Conservation (phyloP, 2,329 filamentous ascomycete species). For the Fonsecaea pedrosoi region DNA sequence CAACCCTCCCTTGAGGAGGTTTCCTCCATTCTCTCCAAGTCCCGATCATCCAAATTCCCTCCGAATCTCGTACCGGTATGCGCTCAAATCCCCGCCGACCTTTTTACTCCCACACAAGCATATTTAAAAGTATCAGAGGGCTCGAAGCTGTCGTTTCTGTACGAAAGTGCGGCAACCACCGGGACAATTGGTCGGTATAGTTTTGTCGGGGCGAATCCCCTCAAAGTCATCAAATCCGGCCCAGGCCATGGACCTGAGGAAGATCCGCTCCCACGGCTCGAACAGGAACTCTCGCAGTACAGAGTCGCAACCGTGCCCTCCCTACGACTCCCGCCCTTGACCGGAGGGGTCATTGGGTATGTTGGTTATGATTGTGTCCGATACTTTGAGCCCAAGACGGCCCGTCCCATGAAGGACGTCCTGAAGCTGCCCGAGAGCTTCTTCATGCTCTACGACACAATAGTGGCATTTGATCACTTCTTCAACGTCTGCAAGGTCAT, state of each 20-base stretch:
- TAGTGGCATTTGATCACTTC: constrained; percentile 94
- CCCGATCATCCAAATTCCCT: constrained; percentile 60
- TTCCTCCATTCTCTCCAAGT: constrained; percentile 61
- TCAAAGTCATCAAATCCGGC: constrained; percentile 84
- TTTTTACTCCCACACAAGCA: constrained; percentile 91
- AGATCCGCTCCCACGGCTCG: constrained; percentile 83
- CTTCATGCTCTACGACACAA: constrained; percentile 96
- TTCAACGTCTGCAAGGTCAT: constrained; percentile 92
- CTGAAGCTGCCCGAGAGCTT: constrained; percentile 89
- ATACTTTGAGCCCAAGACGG: constrained; percentile 98
- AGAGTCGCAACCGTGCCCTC: constrained; percentile 84
- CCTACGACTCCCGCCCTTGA: constrained; percentile 81
- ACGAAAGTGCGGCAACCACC: constrained; percentile 89
- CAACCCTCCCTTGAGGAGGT: constrained; percentile 69
- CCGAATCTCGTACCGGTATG: constrained; percentile 84
- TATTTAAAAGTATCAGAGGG: constrained; percentile 72
- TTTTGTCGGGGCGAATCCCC: constrained; percentile 83
- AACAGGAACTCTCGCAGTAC: constrained; percentile 78
- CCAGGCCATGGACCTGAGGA: constrained; percentile 81
- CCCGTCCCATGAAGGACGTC: constrained; percentile 83
- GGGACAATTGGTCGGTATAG: constrained; percentile 94
- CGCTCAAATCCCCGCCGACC: constrained; percentile 85
- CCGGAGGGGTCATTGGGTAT: constrained; percentile 92
- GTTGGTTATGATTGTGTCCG: constrained; percentile 96
- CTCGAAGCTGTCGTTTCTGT: constrained; percentile 86